Base-by-base conservation (phyloP, 345 rosid genomes). In the Rhodamnia rubescens region DNA sequence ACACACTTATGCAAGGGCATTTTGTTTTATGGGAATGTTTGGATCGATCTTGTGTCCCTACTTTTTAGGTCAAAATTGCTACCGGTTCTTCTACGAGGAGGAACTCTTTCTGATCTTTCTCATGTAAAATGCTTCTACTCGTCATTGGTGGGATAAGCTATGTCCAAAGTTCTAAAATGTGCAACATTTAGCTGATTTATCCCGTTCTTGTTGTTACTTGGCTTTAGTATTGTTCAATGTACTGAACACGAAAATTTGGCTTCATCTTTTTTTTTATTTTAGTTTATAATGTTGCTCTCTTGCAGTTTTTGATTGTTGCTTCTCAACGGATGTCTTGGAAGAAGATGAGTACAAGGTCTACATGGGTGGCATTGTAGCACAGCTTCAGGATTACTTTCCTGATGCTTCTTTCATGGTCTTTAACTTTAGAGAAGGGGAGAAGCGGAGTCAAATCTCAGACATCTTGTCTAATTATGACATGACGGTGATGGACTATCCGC, bases 401-500 rank as follows among this genome's bases (percentile, higher is more conserved):
- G 99, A 96, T 49, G 99, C 99, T 40, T 94, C 99, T 53, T 96
- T 95, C 92, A 97, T 97, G 99, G 99, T 96, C 84, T 95, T 95
- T 88, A 97, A 97, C 92, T 97, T 97, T 54, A 93, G 95, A 90
- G 99, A 96, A 89, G 99, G 99, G 86, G 98, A 95, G 53, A 95
- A 92, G 88, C 94, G 98, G 88, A 97, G 96, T 90, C 97, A 92
- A 86, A 91, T 95, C 85, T 97, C 95, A 6, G 99, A 97, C 74
- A 89, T 97, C 58, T 87, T 97, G 87, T 94, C 99, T 69, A 93
- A 91, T 82, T 96, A 97, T 74, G 98, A 94, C 91, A 97, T 97
- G 99, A 96, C 98, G 6, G 99, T 97, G 6, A 96, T 97, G 99
- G 99, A 97, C 85, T 97, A 97, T 89, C 99, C 99, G 64, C 98